Evolutionary conservation across 768 basidiomycete species (phyloP).

Genomic region (Albatrellus ellisii): DNA sequence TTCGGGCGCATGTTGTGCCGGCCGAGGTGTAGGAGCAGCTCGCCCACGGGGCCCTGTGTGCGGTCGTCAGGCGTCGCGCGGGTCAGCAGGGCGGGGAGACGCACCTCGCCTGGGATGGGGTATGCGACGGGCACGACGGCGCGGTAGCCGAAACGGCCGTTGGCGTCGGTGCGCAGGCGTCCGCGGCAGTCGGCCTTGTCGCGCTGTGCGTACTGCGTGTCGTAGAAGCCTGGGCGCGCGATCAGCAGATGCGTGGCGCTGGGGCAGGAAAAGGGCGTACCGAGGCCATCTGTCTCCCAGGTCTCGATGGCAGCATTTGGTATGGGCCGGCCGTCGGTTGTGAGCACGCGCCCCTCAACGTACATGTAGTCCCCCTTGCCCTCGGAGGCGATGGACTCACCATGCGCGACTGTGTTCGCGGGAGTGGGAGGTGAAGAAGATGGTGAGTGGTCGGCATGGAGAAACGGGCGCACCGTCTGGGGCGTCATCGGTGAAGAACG

Average conservation of each 20-base stretch:
- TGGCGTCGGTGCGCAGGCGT: constrained; percentile 38
- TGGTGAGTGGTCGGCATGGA: no score
- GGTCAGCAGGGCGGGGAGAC: constrained; percentile 14
- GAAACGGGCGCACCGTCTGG: constrained; percentile 41
- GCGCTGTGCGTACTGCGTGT: constrained; percentile 41
- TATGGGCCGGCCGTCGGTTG: constrained; percentile 51
- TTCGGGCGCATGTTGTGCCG: constrained; percentile 72
- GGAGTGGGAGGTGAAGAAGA: no score
- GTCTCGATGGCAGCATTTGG: constrained; percentile 59
- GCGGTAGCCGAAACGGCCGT: constrained; percentile 59
- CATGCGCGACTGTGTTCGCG: constrained; percentile 37
- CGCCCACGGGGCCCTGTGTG: constrained; percentile 56
- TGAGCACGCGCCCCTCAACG: constrained; percentile 56
- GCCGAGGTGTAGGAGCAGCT: constrained; percentile 37
- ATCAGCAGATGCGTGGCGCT: constrained; percentile 7
- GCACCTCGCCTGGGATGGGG: constrained; percentile 60
- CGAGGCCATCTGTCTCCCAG: constrained; percentile 68
- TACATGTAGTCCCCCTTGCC: constrained; percentile 80
- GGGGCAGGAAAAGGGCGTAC: constrained; percentile 19
- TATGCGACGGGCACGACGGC: constrained; percentile 62
- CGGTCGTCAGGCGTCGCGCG: no score
- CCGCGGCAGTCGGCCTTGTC: constrained; percentile 62
- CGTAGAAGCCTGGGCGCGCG: constrained; percentile 20
- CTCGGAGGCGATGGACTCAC: constrained; percentile 75
- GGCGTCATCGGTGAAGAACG: constrained; percentile 72